These are phyloP conservation scores for Prunus davidiana DNA, from an alignment of 306 rosid species.

Conservation along the genomic window DNA sequence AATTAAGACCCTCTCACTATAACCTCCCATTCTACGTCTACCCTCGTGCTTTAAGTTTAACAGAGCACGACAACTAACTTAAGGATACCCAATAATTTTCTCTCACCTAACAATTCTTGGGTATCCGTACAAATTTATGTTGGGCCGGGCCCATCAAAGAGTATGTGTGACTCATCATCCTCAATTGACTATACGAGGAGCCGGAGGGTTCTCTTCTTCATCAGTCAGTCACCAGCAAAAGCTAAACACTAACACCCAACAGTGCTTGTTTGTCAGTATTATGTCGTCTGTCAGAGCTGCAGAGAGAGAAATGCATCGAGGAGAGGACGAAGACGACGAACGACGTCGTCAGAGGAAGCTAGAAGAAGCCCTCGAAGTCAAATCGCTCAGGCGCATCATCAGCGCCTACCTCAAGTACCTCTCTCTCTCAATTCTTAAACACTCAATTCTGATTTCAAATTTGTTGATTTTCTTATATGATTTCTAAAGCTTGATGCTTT, in stretches of 20 bases:
- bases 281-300: slow-evolving; percentile 3
- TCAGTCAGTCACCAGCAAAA: background rate
- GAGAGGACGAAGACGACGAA: slow-evolving; percentile 36
- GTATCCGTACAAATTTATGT: background rate
- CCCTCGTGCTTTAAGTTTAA: too few relatives aligned
- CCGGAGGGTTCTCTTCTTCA: too few relatives aligned
- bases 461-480: background rate
- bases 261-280: background rate
- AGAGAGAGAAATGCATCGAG: slow-evolving; percentile 17
- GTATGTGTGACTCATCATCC: background rate
- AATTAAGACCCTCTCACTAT: too few relatives aligned
- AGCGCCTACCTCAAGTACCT: slow-evolving; percentile 88
- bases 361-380: slow-evolving; percentile 87
- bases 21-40: too few relatives aligned
- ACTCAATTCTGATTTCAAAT: background rate
- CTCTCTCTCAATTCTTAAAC: background rate
- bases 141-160: background rate
- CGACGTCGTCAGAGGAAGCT: slow-evolving; percentile 61
- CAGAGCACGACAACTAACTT: too few relatives aligned
- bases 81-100: too few relatives aligned
- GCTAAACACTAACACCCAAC: background rate
- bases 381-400: slow-evolving; percentile 85
- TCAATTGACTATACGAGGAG: background rate
- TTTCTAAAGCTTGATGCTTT: background rate
- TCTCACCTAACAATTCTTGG: too few relatives aligned